A percentile compares a stretch with the other conserved stretches of the same genome.
Conservation (phyloP, 345 rosid species). For the Theobroma cacao region DNA sequence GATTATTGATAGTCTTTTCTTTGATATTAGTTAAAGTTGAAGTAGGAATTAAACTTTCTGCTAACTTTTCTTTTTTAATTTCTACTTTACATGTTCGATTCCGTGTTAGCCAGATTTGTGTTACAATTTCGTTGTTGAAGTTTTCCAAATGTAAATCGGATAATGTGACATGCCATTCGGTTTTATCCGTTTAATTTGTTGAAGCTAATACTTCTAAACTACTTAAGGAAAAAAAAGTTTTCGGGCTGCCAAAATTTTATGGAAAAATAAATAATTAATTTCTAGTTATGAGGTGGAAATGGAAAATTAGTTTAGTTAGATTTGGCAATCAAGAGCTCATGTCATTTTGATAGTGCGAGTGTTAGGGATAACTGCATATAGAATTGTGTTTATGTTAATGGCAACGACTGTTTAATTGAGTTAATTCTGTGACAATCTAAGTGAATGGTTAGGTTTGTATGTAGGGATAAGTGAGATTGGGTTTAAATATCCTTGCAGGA, state of each 20-base stretch:
- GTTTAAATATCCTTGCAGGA: background rate
- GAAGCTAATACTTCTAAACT: background rate
- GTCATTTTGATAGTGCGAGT: background rate
- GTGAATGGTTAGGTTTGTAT: background rate
- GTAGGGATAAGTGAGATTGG: background rate
- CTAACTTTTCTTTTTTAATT: background rate
- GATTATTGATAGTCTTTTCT: background rate
- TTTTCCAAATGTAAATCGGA: no score
- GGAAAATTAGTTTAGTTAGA: background rate
- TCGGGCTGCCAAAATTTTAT: background rate
- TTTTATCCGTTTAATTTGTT: no score
- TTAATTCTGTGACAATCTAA: background rate
- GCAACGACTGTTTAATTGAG: background rate
- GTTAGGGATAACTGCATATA: background rate
- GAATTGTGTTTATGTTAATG: background rate
- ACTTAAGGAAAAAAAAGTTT: background rate
- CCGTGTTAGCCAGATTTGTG: background rate
- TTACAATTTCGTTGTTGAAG: background rate
- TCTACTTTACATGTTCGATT: background rate
- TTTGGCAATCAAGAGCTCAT: background rate
- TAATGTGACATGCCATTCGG: background rate
- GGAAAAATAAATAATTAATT: background rate
- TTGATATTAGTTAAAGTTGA: background rate
- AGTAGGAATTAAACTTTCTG: background rate
- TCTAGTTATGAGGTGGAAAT: background rate